Evolutionary conservation across 78 protist genomes (phyloP).

Genomic region (Protostelium mycophagum): DNA sequence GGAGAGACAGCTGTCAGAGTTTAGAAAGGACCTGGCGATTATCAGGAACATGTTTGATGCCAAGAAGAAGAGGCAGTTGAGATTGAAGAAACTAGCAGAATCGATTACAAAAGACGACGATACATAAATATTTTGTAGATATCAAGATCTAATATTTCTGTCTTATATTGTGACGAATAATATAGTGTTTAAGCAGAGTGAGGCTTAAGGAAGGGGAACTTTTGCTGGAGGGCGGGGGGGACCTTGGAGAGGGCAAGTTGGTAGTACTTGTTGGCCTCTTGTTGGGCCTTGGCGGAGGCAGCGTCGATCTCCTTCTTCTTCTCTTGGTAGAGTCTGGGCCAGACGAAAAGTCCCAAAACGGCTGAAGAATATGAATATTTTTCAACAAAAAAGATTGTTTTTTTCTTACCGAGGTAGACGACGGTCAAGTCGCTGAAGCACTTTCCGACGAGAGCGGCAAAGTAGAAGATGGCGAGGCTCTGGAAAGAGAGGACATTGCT

Average conservation of each 20-base stretch:
- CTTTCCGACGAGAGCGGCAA: background rate
- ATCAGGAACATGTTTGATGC: background rate
- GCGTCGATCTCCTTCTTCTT: background rate
- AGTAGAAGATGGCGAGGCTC: background rate
- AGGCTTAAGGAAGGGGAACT: background rate
- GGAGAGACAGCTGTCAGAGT: background rate
- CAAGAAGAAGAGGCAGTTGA: background rate
- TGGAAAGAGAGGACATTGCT: background rate
- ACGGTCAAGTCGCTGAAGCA: background rate
- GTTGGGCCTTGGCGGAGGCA: background rate
- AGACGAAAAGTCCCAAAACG: background rate
- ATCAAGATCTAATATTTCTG: too few relatives aligned
- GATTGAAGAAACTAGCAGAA: background rate
- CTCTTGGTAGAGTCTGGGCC: constrained; percentile 1
- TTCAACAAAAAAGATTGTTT: background rate
- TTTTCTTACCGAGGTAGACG: background rate
- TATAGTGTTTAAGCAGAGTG: background rate
- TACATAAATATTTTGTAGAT: too few relatives aligned
- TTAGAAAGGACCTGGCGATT: background rate
- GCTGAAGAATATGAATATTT: background rate
- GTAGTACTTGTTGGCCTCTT: background rate
- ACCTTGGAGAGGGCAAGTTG: background rate
- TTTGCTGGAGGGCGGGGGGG: background rate
- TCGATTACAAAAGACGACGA: too few relatives aligned
- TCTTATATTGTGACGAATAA: too few relatives aligned